Conservation (phyloP, 169 alveolate genomes). For the Plasmodium gonderi region DNA sequence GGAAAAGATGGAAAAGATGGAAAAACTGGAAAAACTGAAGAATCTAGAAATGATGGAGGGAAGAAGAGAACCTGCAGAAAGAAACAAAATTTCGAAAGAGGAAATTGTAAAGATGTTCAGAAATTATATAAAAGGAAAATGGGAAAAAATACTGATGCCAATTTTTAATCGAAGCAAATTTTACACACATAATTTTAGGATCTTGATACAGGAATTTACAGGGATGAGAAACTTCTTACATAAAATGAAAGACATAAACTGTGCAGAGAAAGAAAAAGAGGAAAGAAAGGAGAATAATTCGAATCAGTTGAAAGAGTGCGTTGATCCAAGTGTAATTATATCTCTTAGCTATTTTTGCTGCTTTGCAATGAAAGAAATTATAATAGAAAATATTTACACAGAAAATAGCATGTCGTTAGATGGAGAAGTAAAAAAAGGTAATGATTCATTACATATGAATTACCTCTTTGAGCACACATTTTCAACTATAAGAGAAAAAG, state of each 20-base stretch:
- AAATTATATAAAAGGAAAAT: constrained; percentile 46
- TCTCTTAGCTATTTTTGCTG: constrained; percentile 44
- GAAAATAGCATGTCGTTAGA: not conserved
- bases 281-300: not conserved
- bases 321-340: not conserved
- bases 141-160: constrained; percentile 47
- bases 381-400: not conserved
- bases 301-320: not conserved
- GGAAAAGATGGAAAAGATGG: too few species aligned
- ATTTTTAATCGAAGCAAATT: constrained; percentile 24
- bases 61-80: not conserved
- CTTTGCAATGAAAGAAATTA: constrained; percentile 40
- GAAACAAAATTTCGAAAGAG: constrained; percentile 1
- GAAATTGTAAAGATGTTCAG: constrained; percentile 25
- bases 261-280: not conserved
- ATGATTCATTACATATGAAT: constrained; percentile 1
- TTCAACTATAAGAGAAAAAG: constrained; percentile 61
- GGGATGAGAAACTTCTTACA: constrained; percentile 17
- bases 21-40: not conserved
- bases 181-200: constrained; percentile 25
- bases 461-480: constrained; percentile 42
- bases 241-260: not conserved
- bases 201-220: constrained; percentile 40
- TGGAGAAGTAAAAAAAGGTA: not conserved
- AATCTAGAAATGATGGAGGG: not conserved